A percentile compares a stretch with the other conserved stretches of the same genome.
These are phyloP conservation scores for Cyberlindnera americana DNA, from an alignment of 805 yeast species.

Conservation along the genomic window DNA sequence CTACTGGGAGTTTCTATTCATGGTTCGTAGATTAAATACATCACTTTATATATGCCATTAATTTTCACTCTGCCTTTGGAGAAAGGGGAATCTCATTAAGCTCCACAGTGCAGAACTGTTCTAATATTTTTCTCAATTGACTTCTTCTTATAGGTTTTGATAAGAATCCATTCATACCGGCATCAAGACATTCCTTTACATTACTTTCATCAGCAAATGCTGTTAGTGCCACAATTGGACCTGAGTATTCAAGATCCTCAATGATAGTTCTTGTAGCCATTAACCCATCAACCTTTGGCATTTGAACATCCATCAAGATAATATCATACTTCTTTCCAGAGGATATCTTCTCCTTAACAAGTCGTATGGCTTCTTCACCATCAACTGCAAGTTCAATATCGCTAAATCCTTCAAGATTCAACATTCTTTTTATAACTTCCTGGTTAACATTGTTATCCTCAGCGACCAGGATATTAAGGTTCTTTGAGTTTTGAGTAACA, in stretches of 20 bases:
- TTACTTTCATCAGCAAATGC: conserved; percentile 95
- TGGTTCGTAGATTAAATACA: too few species aligned
- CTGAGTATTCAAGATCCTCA: conserved; percentile 55
- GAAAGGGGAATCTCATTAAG: not conserved
- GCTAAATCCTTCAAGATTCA: conserved; percentile 73
- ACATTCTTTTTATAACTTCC: conserved; percentile 88
- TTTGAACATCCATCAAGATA: conserved; percentile 95
- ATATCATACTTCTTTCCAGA: conserved; percentile 51
- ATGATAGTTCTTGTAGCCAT: conserved; percentile 77
- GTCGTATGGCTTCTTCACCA: conserved; percentile 83
- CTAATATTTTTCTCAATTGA: conserved; percentile 54
- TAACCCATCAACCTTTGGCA: conserved; percentile 92
- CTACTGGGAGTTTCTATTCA: too few species aligned
- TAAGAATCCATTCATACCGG: conserved; percentile 92
- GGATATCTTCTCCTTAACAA: conserved; percentile 38
- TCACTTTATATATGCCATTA: not conserved
- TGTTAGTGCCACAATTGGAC: conserved; percentile 90
- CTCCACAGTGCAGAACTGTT: conserved; percentile 28
- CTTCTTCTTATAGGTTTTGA: conserved; percentile 82
- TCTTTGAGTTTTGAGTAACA: conserved; percentile 1
- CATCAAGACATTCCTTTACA: conserved; percentile 74
- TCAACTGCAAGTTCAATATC: conserved; percentile 79
- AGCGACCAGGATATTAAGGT: conserved; percentile 69
- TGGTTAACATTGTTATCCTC: conserved; percentile 95
- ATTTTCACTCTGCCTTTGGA: not conserved